Evolutionary conservation across 2,329 filamentous ascomycete species (phyloP), one percentile per base, ranked within the genome.

Genomic region (Clonostachys rosea): DNA sequence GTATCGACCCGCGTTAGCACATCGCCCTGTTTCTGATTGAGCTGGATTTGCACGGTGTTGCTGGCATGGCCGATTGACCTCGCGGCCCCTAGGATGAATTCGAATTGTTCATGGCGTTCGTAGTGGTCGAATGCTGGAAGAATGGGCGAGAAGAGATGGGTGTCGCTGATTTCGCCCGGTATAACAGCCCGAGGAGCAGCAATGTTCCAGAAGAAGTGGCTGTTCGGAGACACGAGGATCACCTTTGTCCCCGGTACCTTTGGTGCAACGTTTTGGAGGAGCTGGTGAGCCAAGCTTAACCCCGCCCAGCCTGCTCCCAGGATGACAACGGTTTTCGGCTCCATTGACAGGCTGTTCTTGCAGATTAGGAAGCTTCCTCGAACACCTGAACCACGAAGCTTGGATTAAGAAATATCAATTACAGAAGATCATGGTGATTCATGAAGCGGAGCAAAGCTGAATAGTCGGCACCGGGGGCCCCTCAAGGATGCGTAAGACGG

Each of bases 171-270:
- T 34, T 67, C 59, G 34, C 69, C 71, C 1, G 75, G 75, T 20
- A 80, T 65, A 36, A 80, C 66, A 51, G 73, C 75, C 36, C 77
- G 75, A 16, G 77, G 71, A 3, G 76, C 71, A 2, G 76, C 76
- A 9, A 81, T 51, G 54, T 78, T 80, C 76, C 75, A 79, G 63
- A 70, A 80, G 53, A 79, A 76, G 53, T 76, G 71, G 47, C 65
- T 70, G 56, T 73, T 79, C 63, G 78, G 63, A 34, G 75, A 75
- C 13, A 80, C 69, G 16, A 79, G 64, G 17, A 79, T 64, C 44
- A 80, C 72, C 52, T 76, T 77, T 41, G 75, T 52, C 14, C 14
- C 36, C 11, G 14, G 63, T 44, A 77, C 67, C 9, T 67, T 68
- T 50, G 70, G 69, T 42, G 61, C 59, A 14, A 60, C 44, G 4